Conservation (phyloP, 2,329 filamentous ascomycete genomes). For the Coniella lustricola region DNA sequence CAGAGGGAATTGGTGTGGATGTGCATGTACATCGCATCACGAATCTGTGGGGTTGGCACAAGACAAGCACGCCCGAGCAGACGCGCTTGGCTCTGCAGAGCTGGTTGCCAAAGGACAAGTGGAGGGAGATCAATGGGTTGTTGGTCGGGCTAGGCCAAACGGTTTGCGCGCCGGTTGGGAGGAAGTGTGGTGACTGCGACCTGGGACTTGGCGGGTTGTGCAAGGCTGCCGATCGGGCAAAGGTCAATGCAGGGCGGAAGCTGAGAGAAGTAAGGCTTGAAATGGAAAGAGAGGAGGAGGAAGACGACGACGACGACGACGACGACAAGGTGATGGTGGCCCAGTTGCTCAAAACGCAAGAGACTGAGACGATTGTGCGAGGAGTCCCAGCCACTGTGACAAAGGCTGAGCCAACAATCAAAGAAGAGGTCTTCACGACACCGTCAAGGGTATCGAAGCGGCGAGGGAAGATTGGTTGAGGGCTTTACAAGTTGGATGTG, state of each 20-base stretch:
- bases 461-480: too few relatives aligned
- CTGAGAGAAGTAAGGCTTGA: slow-evolving; percentile 31
- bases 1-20: slow-evolving; percentile 81
- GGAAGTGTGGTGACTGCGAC: slow-evolving; percentile 79
- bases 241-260: slow-evolving; percentile 52
- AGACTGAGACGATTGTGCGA: slow-evolving; percentile 22
- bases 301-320: slow-evolving; percentile 19
- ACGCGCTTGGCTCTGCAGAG: slow-evolving; percentile 67
- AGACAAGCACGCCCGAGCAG: slow-evolving; percentile 73
- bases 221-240: slow-evolving; percentile 59
- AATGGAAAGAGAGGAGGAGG: slow-evolving; percentile 24
- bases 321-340: background rate
- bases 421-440: too few relatives aligned
- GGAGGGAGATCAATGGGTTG: slow-evolving; percentile 88
- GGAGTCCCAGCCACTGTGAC: slow-evolving; percentile 20
- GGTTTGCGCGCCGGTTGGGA: slow-evolving; percentile 72
- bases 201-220: slow-evolving; percentile 72
- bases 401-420: slow-evolving; percentile 1
- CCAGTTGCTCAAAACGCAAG: slow-evolving; percentile 19
- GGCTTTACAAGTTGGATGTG: too few relatives aligned
- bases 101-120: slow-evolving; percentile 78
- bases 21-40: slow-evolving; percentile 94
- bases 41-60: slow-evolving; percentile 89
- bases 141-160: slow-evolving; percentile 85
- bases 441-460: too few relatives aligned